Evolutionary conservation across 371 early-diverging fungal species (phyloP), one percentile per base, ranked within the genome.

Genomic region (Rhizopus delemar): DNA sequence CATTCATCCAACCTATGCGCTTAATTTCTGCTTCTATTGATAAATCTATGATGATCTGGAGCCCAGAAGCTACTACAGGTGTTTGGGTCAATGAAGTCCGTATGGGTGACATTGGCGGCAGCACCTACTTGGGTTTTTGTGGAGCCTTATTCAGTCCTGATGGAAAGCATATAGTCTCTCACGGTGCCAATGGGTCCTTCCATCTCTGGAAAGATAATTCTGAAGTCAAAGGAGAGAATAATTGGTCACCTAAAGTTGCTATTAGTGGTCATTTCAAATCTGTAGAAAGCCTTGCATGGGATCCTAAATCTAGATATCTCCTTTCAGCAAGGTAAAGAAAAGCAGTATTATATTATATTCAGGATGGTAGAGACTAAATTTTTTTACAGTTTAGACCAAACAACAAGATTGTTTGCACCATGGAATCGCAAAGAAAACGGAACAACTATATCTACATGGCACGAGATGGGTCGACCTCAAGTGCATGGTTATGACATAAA

Each of bases 401-500:
- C 97, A 0, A 75, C 95, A 0, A 83, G 98, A 13, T 63, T 96
- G 38, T 91, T 82, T 77, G 87, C 92, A 0, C 87, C 86, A 8
- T 93, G 95, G 92, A 76, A 56, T 39, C 68, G 77, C 50, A 41
- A 51, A 5, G n/a, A 60, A 12, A 57, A 66, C 2, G 70, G 65
- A 8, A 36, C 63, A 12, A 38, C 58, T 3, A 53, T 77, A 0
- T 59, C 63, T 0, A 84, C 88, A 4, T 97, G 96, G 97, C 94
- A 92, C 63, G 99, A 98, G 71, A 85, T 96, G 57, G 92, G 93
- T 2, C 82, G 99, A 5, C 93, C 99, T 12, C 99, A 98, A 75
- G 90, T 97, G 32, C 99, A 98, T 66, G 99, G 99, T 2, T 97
- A 97, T 67, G 94, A 96, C 67, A 71, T 96, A 53, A 87, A 92